Evolutionary conservation across 169 alveolate genomes (phyloP).

Genomic region (Plasmodium falciparum): DNA sequence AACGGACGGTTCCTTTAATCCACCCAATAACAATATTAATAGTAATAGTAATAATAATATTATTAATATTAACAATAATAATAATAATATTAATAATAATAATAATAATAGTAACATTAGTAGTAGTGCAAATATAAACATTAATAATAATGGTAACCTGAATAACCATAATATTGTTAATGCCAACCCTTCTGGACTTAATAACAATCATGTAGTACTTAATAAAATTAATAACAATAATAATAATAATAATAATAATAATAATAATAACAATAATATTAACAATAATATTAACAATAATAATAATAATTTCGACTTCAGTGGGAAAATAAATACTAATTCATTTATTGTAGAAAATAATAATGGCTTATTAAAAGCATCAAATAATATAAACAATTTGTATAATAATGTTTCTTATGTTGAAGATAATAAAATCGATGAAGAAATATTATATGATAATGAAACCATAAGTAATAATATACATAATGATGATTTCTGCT

Average conservation of each 20-base stretch:
- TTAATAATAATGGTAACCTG: background rate
- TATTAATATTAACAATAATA: background rate
- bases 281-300: background rate
- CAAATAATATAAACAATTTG: background rate
- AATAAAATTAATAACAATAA: no score
- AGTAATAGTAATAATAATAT: background rate
- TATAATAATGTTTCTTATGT: background rate
- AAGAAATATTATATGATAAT: background rate
- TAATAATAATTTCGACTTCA: background rate
- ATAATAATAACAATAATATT: background rate
- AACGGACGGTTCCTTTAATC: background rate
- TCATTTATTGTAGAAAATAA: background rate
- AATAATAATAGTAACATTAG: background rate
- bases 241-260: background rate
- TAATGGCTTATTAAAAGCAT: background rate
- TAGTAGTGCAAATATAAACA: background rate
- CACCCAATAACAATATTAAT: conserved; percentile 17
- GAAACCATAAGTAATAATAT: background rate
- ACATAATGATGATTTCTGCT: conserved; percentile 1
- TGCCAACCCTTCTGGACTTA: no score
- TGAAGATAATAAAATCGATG: background rate
- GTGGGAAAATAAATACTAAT: background rate
- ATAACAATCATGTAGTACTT: no score
- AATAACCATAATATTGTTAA: background rate
- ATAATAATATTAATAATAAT: background rate